A percentile compares a stretch with the other conserved stretches of the same genome.
These are phyloP conservation scores for Jacaranda mimosifolia DNA, from an alignment of 257 asterid genomes.

Conservation along the genomic window DNA sequence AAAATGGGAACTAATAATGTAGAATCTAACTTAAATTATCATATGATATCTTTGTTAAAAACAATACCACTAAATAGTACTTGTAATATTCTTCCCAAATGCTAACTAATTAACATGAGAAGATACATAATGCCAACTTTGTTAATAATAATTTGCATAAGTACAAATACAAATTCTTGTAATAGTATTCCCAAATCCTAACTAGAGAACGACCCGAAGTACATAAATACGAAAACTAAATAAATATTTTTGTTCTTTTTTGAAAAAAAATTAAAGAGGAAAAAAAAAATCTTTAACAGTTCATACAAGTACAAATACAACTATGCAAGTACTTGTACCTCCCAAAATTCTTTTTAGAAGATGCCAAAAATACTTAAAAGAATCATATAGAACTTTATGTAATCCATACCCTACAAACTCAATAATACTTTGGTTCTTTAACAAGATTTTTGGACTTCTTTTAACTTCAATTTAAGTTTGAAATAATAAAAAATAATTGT, in stretches of 20 bases:
- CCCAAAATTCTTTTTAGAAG: neutral
- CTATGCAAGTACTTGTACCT: neutral
- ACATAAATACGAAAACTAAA: neutral
- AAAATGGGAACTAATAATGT: neutral
- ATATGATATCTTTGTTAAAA: neutral
- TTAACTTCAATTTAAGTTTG: neutral
- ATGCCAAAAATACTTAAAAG: neutral
- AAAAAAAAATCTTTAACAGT: neutral
- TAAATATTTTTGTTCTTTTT: too few relatives aligned
- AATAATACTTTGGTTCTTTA: neutral
- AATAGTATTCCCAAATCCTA: conserved; percentile 14
- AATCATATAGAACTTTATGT: too few relatives aligned
- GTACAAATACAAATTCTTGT: neutral
- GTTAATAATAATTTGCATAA: neutral
- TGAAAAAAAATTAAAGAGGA: too few relatives aligned
- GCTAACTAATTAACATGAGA: neutral
- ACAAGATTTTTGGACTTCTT: neutral
- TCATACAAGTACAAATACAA: neutral
- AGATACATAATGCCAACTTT: too few relatives aligned
- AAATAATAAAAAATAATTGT: too few relatives aligned
- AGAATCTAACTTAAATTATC: neutral
- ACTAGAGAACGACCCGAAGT: neutral
- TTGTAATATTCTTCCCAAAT: neutral
- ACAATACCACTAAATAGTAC: neutral
- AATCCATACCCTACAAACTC: neutral